Conservation (phyloP, 352 stramenopile genomes). For the Phytophthora foliorum region DNA sequence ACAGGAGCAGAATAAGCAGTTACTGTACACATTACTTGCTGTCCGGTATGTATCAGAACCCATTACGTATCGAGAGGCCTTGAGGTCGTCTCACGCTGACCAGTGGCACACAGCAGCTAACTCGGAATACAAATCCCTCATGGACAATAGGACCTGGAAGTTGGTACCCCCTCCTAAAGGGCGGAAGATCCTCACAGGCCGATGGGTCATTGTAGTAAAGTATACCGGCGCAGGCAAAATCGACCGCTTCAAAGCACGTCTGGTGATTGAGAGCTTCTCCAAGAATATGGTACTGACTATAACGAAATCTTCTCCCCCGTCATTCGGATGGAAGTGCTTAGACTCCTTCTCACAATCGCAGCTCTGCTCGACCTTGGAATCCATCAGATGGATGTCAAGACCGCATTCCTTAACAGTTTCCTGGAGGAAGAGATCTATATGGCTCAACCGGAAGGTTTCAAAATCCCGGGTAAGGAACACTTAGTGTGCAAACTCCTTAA, state of each 20-base stretch:
- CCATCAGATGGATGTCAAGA: conserved; percentile 45
- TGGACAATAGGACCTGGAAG: conserved; percentile 5
- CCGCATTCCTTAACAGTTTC: conserved; percentile 24
- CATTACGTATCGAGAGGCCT: conserved; percentile 9
- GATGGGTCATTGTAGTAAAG: not conserved
- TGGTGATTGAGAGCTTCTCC: not conserved
- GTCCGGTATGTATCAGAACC: conserved; percentile 12
- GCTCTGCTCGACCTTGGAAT: conserved; percentile 26
- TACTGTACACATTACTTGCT: conserved; percentile 9
- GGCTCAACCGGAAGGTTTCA: conserved; percentile 17
- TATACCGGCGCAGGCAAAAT: not conserved
- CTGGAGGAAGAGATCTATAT: conserved; percentile 35
- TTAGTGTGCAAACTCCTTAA: conserved; percentile 18
- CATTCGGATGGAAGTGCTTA: conserved; percentile 8
- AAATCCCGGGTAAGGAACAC: conserved; percentile 19
- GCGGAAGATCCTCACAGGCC: not conserved
- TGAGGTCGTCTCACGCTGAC: conserved; percentile 8
- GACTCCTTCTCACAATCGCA: not conserved
- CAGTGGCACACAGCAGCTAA: conserved; percentile 8
- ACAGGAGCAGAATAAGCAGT: too few species aligned
- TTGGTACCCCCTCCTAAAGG: conserved; percentile 6
- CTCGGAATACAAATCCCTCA: conserved; percentile 2
- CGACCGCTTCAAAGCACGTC: conserved; percentile 1
- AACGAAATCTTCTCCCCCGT: conserved; percentile 1
- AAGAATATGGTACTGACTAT: conserved; percentile 7